These are phyloP conservation scores for Powellomyces hirtus DNA, from an alignment of 192 early-diverging fungal genomes.

Conservation along the genomic window DNA sequence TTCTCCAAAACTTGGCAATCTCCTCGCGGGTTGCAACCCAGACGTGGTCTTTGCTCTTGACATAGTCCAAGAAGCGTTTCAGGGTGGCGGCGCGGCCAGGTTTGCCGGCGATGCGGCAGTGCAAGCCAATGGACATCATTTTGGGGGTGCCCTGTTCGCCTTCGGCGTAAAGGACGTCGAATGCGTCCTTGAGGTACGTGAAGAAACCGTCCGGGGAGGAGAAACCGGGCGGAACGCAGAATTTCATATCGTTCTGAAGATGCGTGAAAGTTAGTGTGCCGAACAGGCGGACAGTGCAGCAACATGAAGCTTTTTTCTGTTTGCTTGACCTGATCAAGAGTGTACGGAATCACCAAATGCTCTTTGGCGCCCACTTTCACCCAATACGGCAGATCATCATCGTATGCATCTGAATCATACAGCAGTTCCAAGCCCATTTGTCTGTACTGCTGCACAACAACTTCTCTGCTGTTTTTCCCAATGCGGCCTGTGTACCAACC, in stretches of 20 bases:
- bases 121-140: slow-evolving; percentile 53
- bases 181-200: slow-evolving; percentile 49
- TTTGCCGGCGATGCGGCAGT: slow-evolving; percentile 49
- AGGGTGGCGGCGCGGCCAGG: slow-evolving; percentile 45
- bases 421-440: slow-evolving; percentile 40
- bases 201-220: slow-evolving; percentile 42
- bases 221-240: slow-evolving; percentile 51
- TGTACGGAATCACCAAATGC: slow-evolving; percentile 49
- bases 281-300: not conserved
- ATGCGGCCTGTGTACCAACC: slow-evolving; percentile 61
- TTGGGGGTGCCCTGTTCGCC: slow-evolving; percentile 39
- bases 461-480: slow-evolving; percentile 18
- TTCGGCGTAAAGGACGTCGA: slow-evolving; percentile 48
- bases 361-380: slow-evolving; percentile 22
- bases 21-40: slow-evolving; percentile 54
- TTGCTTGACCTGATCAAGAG: slow-evolving; percentile 33
- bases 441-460: slow-evolving; percentile 43
- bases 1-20: slow-evolving; percentile 48
- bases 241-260: slow-evolving; percentile 54
- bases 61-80: slow-evolving; percentile 47
- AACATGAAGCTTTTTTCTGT: no score
- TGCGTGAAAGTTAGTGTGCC: no score
- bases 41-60: slow-evolving; percentile 36
- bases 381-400: slow-evolving; percentile 55
- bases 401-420: slow-evolving; percentile 56